These are phyloP conservation scores for Neurospora sp. DNA, from an alignment of 495 filamentous ascomycete genomes.

Conservation along the genomic window DNA sequence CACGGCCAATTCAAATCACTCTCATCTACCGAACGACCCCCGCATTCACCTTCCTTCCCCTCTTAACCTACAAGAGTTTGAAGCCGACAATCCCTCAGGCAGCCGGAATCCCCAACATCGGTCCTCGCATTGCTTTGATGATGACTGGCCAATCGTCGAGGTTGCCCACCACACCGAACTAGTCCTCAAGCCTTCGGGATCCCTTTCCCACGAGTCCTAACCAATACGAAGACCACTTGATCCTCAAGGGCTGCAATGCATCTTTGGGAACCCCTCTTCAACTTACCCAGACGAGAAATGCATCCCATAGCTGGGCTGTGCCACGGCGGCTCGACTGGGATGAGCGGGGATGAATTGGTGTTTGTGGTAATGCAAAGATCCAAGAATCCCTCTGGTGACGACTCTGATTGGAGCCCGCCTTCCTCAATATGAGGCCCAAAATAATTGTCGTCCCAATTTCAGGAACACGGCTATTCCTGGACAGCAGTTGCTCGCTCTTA, in stretches of 20 bases:
- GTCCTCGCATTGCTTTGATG: not conserved
- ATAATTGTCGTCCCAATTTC: no score
- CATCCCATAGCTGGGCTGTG: not conserved
- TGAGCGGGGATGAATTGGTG: not conserved
- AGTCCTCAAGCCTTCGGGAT: not conserved
- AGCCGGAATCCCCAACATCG: not conserved
- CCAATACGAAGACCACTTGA: not conserved
- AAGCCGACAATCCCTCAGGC: not conserved
- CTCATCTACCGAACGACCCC: not conserved
- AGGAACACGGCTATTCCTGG: no score
- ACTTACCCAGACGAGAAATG: not conserved
- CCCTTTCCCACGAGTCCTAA: not conserved
- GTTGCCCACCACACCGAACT: not conserved
- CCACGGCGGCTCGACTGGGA: not conserved
- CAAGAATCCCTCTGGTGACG: not conserved
- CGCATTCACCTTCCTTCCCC: not conserved
- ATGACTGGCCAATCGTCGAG: not conserved
- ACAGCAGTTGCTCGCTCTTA: no score
- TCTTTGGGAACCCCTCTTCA: constrained; percentile 20
- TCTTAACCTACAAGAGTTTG: not conserved
- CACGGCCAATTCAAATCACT: not conserved
- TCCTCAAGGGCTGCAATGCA: constrained; percentile 6
- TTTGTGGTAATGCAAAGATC: not conserved
- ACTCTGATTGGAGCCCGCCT: constrained; percentile 3
- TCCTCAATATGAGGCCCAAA: not conserved